phyloP scores from a whole-genome alignment of 2,329 filamentous ascomycete genomes.

The Nakataea oryzae region DNA sequence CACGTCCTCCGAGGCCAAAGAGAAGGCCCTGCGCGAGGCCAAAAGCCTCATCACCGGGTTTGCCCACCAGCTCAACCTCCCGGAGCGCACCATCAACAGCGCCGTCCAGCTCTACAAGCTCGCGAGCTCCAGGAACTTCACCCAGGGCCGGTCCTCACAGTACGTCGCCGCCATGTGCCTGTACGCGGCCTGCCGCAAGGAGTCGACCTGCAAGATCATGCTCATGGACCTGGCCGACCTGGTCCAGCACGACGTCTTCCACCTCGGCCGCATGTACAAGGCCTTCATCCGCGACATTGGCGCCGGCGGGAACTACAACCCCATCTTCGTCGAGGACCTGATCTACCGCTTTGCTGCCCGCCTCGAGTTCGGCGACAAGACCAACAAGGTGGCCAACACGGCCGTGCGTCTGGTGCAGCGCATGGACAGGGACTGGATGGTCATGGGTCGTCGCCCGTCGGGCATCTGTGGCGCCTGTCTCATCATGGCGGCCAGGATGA shows the following conservation, averaged over 20 bases:
- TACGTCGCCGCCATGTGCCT: slow-evolving; percentile 85
- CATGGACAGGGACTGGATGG: slow-evolving; percentile 97
- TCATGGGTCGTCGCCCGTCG: slow-evolving; percentile 83
- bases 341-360: slow-evolving; percentile 86
- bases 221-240: slow-evolving; percentile 92
- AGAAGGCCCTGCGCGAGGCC: slow-evolving; percentile 49
- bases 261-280: slow-evolving; percentile 83
- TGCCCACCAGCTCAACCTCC: slow-evolving; percentile 47
- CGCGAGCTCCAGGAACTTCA: slow-evolving; percentile 64
- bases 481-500: slow-evolving; percentile 92
- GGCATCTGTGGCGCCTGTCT: slow-evolving; percentile 91
- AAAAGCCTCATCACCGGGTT: slow-evolving; percentile 51
- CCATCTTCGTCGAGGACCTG: slow-evolving; percentile 78
- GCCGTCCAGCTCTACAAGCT: slow-evolving; percentile 69
- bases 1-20: slow-evolving; percentile 45
- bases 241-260: slow-evolving; percentile 77
- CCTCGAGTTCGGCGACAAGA: slow-evolving; percentile 78
- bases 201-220: slow-evolving; percentile 72
- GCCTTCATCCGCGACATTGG: slow-evolving; percentile 60
- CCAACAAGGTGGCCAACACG: slow-evolving; percentile 76
- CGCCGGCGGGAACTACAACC: slow-evolving; percentile 38
- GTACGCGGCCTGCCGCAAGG: slow-evolving; percentile 76
- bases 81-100: slow-evolving; percentile 51
- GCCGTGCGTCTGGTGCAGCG: slow-evolving; percentile 79
- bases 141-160: slow-evolving; percentile 74